Base-by-base conservation (phyloP, 805 yeast species). In the Metschnikowia drakensbergensis region DNA sequence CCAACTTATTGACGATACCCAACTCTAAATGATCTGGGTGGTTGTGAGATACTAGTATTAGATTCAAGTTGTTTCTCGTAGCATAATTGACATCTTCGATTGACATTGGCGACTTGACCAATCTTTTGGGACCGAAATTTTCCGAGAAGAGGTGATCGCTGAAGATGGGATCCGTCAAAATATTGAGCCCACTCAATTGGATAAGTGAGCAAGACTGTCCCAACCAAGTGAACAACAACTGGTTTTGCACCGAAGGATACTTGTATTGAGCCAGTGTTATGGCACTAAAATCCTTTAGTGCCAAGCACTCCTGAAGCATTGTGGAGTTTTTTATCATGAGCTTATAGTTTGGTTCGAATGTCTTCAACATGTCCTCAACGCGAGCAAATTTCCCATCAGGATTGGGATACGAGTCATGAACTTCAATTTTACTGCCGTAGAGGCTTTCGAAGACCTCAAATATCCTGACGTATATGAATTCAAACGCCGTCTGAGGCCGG, bases 21-120 rank as follows among this genome's bases (percentile, higher is more conserved):
- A 77, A 70, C 58, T 92, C 98, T 39, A 92, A 67, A 68, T 92
- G 98, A 65, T 92, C 98, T 1, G 97, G 98, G 60, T 92, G 98
- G 62, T 92, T 91, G 63, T 92, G 98, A 1, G 95, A 86, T 0
- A 92, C 96, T 22, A 92, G 61, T 0, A 89, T 83, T 48, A 83
- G 80, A 53, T 88, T 83, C 5, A 73, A 49, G 0, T 90, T 86
- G 36, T 69, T 65, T 8, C 89, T 86, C 13, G 74, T 66, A 7
- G 77, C 75, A 43, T 61, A 58, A 29, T 60, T 47, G 9, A 91
- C 74, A 17, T 83, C 83, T 1, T 76, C 75, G 8, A 86, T 61
- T 10, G 70, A 53, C 66, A 88, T 79, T 0, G 97, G 96, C 13
- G 88, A 71, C n/a, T 83, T 82, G 0, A 85, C 76, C n/a, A 91